Evolutionary conservation across 352 stramenopile species (phyloP), one percentile per base, ranked within the genome.

Genomic region (Thalassiosira exigua): DNA sequence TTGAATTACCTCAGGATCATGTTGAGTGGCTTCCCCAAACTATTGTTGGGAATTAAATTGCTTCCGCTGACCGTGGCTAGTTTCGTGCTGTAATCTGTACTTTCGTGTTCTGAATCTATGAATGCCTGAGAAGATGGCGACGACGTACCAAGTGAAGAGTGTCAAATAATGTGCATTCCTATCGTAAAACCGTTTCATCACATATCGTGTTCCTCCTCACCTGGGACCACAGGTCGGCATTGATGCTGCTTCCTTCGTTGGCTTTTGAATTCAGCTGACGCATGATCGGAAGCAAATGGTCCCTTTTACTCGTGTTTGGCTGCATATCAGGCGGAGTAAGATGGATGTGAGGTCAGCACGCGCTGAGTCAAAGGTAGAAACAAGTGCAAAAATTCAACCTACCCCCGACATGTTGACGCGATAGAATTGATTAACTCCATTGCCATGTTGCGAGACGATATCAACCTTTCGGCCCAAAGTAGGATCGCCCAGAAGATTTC

Each of bases 1-100:
- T n/a, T n/a, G n/a, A n/a, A n/a, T n/a, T 30, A 29, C 48, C 48
- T 75, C 27, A 64, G 42, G 26, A 84, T 58, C 69, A 84, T 84
- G 51, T 80, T 32, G 14, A 84, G 58, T 42, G 80, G 59, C 7
- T 50, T 67, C 21, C 77, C 77, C 9, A 85, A 19, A 12, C 4
- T 56, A 21, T 9, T 56, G n/a, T 56, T 29, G 32, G 36, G 21
- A 33, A 78, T 59, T 17, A 59, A 29, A 17, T 36, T 29, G 12
- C 30, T 53, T 0, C 19, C 26, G 0, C 30, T 19, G 3, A 65
- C 27, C 50, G 33, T 5, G 27, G 19, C 11, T 7, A 59, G 42
- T 60, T 9, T 57, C 3, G 61, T 53, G 14, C 7, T n/a, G 0
- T 44, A 27, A 22, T 79, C 67, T 32, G 7, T 67, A 26, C 64